phyloP scores from a whole-genome alignment of 208 protist species.

The Angomonas deanei region DNA sequence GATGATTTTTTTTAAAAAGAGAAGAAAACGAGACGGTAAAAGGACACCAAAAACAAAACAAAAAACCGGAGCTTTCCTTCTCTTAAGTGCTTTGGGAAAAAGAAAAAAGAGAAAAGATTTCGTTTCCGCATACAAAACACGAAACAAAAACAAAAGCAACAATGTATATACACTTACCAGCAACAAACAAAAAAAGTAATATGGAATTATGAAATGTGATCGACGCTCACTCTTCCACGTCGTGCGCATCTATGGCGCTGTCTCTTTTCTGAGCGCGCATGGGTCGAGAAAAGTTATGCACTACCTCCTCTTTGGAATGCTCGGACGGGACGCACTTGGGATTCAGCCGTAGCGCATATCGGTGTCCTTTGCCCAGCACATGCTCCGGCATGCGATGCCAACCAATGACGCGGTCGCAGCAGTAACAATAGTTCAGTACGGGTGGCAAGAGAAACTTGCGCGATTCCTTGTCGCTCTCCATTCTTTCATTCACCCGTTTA shows the following conservation, averaged over 20 bases:
- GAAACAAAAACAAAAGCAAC: neutral
- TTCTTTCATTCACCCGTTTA: constrained; percentile 11
- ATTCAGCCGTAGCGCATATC: constrained; percentile 21
- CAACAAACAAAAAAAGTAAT: neutral
- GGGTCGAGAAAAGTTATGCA: constrained; percentile 26
- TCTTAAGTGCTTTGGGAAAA: too few species aligned
- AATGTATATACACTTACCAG: too few species aligned
- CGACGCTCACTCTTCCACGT: neutral
- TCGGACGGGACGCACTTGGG: constrained; percentile 29
- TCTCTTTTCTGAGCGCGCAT: constrained; percentile 8
- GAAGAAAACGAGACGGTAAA: too few species aligned
- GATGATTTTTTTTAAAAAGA: too few species aligned
- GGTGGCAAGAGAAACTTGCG: constrained; percentile 43
- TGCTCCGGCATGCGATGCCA: constrained; percentile 77
- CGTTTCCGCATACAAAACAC: neutral
- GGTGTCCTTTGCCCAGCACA: constrained; percentile 50
- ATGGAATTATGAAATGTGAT: neutral
- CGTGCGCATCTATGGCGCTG: too few species aligned
- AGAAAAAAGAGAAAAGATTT: neutral
- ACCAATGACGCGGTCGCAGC: constrained; percentile 56
- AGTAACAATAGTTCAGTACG: constrained; percentile 81
- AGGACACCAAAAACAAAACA: too few species aligned
- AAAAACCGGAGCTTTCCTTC: too few species aligned
- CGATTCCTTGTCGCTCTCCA: constrained; percentile 18
- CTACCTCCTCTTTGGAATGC: constrained; percentile 9